phyloP scores from a whole-genome alignment of 169 alveolate genomes.

The Theileria luwenshuni region DNA sequence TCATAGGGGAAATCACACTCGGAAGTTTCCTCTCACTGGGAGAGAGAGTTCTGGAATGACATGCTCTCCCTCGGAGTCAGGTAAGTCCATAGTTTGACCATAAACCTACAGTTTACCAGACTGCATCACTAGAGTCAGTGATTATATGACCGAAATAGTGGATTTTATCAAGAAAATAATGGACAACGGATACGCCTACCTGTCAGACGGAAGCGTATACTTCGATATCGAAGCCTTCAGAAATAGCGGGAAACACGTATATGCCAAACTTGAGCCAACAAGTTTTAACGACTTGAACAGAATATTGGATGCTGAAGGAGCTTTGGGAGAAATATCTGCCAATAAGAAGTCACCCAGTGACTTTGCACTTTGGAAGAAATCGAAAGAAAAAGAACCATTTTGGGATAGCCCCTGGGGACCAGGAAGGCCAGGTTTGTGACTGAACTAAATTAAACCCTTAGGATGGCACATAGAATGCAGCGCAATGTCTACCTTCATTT shows the following conservation, averaged over 20 bases:
- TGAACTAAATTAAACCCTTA: slow-evolving; percentile 1
- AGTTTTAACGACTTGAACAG: slow-evolving; percentile 82
- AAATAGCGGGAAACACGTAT: slow-evolving; percentile 83
- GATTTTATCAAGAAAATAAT: slow-evolving; percentile 87
- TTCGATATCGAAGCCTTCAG: slow-evolving; percentile 91
- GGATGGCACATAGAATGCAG: slow-evolving; percentile 99
- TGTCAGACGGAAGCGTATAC: slow-evolving; percentile 93
- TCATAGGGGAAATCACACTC: slow-evolving; percentile 67
- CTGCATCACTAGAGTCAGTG: slow-evolving; percentile 94
- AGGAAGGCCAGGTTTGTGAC: slow-evolving; percentile 94
- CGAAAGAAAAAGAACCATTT: slow-evolving; percentile 95
- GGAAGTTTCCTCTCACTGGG: slow-evolving; percentile 91
- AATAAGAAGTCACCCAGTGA: slow-evolving; percentile 92
- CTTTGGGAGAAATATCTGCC: slow-evolving; percentile 78
- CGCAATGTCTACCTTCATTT: slow-evolving; percentile 92
- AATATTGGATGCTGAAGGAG: slow-evolving; percentile 92
- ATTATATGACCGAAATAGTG: slow-evolving; percentile 92
- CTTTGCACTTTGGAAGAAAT: slow-evolving; percentile 98
- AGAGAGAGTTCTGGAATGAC: slow-evolving; percentile 87
- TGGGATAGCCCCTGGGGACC: slow-evolving; percentile 99
- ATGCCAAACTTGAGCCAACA: slow-evolving; percentile 92
- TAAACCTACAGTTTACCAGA: slow-evolving; percentile 83
- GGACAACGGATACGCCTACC: slow-evolving; percentile 94
- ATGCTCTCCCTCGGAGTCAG: slow-evolving; percentile 90
- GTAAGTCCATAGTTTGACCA: slow-evolving; percentile 7